Conservation (phyloP, 1,139 yeast species). For the Hyphopichia burtonii region DNA sequence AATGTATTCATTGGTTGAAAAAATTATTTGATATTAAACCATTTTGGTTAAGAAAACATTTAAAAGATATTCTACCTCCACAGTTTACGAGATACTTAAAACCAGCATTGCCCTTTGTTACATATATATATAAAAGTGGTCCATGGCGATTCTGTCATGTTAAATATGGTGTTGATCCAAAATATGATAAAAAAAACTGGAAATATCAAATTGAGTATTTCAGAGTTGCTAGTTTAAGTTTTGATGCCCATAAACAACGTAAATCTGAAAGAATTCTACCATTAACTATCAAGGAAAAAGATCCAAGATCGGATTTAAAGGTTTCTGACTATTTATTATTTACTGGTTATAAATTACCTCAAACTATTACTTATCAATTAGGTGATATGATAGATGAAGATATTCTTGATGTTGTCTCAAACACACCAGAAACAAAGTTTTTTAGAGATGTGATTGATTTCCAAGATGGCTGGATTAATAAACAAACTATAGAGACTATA, state of each 20-base stretch:
- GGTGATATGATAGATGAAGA: conserved; percentile 76
- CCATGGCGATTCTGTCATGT: conserved; percentile 96
- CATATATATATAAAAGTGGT: conserved; percentile 81
- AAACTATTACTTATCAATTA: conserved; percentile 72
- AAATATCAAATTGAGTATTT: conserved; percentile 84
- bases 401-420: conserved; percentile 47
- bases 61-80: conserved; percentile 58
- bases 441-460: conserved; percentile 42
- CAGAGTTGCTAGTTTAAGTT: conserved; percentile 46
- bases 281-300: conserved; percentile 15
- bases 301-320: conserved; percentile 18
- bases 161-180: conserved; percentile 77
- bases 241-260: conserved; percentile 10
- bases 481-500: conserved; percentile 59
- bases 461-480: conserved; percentile 76
- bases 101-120: conserved; percentile 78
- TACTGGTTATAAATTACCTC: conserved; percentile 70
- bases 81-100: conserved; percentile 55
- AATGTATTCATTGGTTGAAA: conserved; percentile 54
- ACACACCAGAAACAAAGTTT: conserved; percentile 32
- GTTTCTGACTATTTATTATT: conserved; percentile 58
- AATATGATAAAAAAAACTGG: conserved; percentile 52
- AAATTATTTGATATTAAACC: conserved; percentile 68
- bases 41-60: conserved; percentile 80
- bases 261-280: conserved; percentile 15